Conservation (phyloP, 1,139 yeast genomes). For the Geotrichum klebahnii region DNA sequence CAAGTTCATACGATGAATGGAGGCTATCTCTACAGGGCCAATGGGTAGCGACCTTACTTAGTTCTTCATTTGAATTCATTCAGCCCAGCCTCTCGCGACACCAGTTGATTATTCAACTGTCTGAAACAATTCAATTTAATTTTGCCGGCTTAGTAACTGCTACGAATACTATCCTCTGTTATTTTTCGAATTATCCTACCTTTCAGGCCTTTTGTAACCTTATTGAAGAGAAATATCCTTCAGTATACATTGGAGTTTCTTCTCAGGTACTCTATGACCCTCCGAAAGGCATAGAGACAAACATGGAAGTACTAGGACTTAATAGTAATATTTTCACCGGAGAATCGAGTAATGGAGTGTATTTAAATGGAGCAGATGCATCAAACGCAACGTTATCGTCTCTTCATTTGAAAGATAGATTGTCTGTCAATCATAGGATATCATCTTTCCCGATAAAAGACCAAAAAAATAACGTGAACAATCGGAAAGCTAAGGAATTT, state of each 20-base stretch:
- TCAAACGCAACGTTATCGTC: too few relatives aligned
- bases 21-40: background rate
- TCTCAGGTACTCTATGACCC: background rate
- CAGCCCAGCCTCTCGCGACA: background rate
- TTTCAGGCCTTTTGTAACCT: background rate
- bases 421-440: too few relatives aligned
- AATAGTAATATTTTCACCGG: too few relatives aligned
- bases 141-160: background rate
- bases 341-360: too few relatives aligned
- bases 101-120: background rate
- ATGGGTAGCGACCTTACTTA: background rate
- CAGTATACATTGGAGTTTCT: background rate
- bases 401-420: too few relatives aligned
- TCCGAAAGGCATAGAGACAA: too few relatives aligned
- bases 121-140: background rate
- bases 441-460: too few relatives aligned
- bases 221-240: slow-evolving; percentile 5
- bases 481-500: too few relatives aligned
- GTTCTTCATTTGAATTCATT: background rate
- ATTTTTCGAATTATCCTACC: background rate
- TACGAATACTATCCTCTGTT: background rate
- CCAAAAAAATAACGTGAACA: too few relatives aligned
- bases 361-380: too few relatives aligned
- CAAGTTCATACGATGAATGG: background rate
- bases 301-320: too few relatives aligned